These are phyloP conservation scores for Trichophyton schoenleinii DNA, from an alignment of 2,329 filamentous ascomycete species.

Conservation along the genomic window DNA sequence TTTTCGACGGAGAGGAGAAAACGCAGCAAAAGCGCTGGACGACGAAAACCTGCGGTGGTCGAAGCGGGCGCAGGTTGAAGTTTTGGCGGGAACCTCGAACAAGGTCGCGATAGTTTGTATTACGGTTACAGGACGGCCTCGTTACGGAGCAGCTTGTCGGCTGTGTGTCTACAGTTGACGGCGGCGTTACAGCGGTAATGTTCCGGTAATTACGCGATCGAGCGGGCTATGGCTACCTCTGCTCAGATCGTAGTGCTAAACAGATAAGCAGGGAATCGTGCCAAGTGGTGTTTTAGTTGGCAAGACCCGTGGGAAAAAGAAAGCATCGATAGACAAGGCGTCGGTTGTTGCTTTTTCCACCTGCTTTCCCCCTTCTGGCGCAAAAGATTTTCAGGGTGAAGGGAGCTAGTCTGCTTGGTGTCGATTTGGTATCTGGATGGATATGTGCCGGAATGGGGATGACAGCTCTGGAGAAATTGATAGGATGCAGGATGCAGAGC, in stretches of 20 bases:
- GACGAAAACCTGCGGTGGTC: slow-evolving; percentile 1
- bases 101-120: background rate
- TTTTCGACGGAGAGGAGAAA: background rate
- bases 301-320: background rate
- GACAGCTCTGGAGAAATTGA: background rate
- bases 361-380: background rate
- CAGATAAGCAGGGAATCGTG: slow-evolving; percentile 3
- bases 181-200: background rate
- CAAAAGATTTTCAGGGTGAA: slow-evolving; percentile 1
- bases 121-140: background rate
- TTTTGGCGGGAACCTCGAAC: background rate
- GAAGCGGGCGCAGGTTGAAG: background rate
- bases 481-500: background rate
- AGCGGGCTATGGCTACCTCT: background rate
- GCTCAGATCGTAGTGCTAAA: background rate
- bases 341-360: background rate
- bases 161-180: too few species aligned
- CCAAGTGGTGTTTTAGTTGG: slow-evolving; percentile 1
- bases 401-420: background rate
- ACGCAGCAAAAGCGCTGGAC: background rate
- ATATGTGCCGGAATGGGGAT: too few species aligned
- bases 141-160: too few species aligned
- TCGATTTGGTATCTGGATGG: background rate
- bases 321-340: background rate
- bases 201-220: background rate